Base-by-base conservation (phyloP, 345 rosid species). In the Citrus australasica region DNA sequence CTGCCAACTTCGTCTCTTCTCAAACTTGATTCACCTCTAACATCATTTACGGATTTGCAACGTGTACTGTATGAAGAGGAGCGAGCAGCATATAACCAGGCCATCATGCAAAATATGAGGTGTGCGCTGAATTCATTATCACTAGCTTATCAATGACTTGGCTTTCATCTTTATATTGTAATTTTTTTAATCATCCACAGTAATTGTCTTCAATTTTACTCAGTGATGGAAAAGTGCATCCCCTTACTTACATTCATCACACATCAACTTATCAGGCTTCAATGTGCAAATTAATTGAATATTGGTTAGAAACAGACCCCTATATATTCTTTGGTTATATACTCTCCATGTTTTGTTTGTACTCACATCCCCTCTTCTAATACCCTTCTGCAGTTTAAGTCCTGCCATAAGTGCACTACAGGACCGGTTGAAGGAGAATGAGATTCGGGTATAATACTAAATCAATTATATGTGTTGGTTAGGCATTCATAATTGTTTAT, bases 181-280 rank as follows among this genome's bases (percentile, higher is more conserved):
- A 19, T 33, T 71, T 46, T 65, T 40, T 13, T 69, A 65, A 37
- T 81, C 9, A 9, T 71, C 67, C 37, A 62, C 82, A 72, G 75
- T 78, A 64, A 80, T 55, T 35, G 64, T 63, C 69, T 77, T 69
- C 32, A 65, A 82, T 77, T 76, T 78, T 81, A 17, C 62, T 66
- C 62, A 96, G 98, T 83, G 84, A 84, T 67, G 98, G 95, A 67
- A 94, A 86, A 87, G 89, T 88, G 73, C 98, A 96, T 84, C 98
- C 98, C 3, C 93, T 96, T 76, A 80, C 95, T 73, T 94, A 85
- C 85, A 90, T 96, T 73, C 97, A 96, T 85, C 97, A 94, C 87
- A 89, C 97, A 37, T 91, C 98, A 3, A 96, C 98, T 6, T 96
- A 96, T 85, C 97, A 94, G 85, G 97, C 99, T 78, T 91, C 99